Conservation (phyloP, 208 protist genomes). For the Strigomonas culicis region DNA sequence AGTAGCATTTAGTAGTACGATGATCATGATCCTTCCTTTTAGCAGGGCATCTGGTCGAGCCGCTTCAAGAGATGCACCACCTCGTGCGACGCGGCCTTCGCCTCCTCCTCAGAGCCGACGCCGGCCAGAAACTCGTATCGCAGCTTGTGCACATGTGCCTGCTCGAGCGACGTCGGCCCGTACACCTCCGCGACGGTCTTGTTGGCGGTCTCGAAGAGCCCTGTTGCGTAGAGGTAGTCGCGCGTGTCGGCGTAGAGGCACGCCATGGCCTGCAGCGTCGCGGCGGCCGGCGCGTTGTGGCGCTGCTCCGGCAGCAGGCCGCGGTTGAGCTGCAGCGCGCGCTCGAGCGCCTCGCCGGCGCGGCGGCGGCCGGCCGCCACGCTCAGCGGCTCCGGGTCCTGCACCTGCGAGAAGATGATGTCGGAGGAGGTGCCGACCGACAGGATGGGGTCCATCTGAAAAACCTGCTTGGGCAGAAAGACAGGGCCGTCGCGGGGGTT, state of each 20-base stretch:
- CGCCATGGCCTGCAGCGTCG: slow-evolving; percentile 67
- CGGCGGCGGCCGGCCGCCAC: slow-evolving; percentile 47
- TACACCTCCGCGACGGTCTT: slow-evolving; percentile 60
- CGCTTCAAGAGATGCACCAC: slow-evolving; percentile 66
- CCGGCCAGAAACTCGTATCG: slow-evolving; percentile 82
- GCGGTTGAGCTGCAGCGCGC: slow-evolving; percentile 72
- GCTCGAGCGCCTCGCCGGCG: slow-evolving; percentile 59
- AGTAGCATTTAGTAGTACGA: background rate
- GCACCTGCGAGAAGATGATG: slow-evolving; percentile 53
- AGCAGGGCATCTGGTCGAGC: slow-evolving; percentile 46
- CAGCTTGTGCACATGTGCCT: slow-evolving; percentile 46
- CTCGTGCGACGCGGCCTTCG: slow-evolving; percentile 69
- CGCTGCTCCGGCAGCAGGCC: slow-evolving; percentile 49
- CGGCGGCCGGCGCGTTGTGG: slow-evolving; percentile 56
- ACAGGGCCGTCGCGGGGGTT: slow-evolving; percentile 44
- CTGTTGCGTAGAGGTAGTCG: slow-evolving; percentile 87
- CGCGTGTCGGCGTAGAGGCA: slow-evolving; percentile 85
- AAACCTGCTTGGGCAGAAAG: slow-evolving; percentile 74
- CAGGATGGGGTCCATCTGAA: slow-evolving; percentile 57
- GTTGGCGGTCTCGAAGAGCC: slow-evolving; percentile 71
- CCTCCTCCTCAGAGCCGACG: slow-evolving; percentile 84
- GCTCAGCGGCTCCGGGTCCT: slow-evolving; percentile 24
- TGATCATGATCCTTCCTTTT: background rate
- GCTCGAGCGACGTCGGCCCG: slow-evolving; percentile 57
- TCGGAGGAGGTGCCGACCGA: slow-evolving; percentile 56